Base-by-base conservation (phyloP, 768 basidiomycete genomes). In the Pleurotus sapidus region DNA sequence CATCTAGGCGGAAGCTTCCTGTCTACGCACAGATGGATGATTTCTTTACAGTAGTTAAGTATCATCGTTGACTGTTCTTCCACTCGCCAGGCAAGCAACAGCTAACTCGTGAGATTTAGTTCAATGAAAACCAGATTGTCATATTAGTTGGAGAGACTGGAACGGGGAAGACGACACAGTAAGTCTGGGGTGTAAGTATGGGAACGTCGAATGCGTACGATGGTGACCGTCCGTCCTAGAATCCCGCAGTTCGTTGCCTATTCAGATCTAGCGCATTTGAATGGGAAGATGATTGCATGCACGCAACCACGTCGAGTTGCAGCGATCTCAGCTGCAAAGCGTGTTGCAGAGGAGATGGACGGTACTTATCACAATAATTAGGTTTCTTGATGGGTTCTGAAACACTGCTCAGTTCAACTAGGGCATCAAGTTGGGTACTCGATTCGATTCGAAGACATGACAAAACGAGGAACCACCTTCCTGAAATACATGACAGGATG, bases 401-500 rank as follows among this genome's bases (percentile, higher is more conserved):
- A 43, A n/a, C 42, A 14, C 42, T 51, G 46, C 60, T 3, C 62
- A 94, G 94, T 98, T 5, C 81, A 86, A 70, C 86, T 98, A 1
- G 95, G 95, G 27, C 87, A 43, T 15, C 42, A 43, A 43, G 42
- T 43, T 12, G 42, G 42, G 4, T 43, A 43, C 42, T 43, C 42
- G 91, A 97, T 97, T 66, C 93, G 96, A 70, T 98, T 98, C 70
- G 95, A 98, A 71, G 96, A 98, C 68, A 89, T 93, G 91, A 89
- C 95, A 45, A 82, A 91, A 62, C 76, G 84, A 0, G 89, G 90
- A 0, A 89, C 88, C 27, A 98, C 96, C 0, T 96, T 98, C 73
- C 79, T 98, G 60, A 97, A 96, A 70, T 98, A 98, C 76, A 96
- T 98, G 95, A 98, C 96, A n/a, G 15, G 96, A 98, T 64, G 96